phyloP scores from a whole-genome alignment of 1,139 yeast species.

The Diutina siamensis region DNA sequence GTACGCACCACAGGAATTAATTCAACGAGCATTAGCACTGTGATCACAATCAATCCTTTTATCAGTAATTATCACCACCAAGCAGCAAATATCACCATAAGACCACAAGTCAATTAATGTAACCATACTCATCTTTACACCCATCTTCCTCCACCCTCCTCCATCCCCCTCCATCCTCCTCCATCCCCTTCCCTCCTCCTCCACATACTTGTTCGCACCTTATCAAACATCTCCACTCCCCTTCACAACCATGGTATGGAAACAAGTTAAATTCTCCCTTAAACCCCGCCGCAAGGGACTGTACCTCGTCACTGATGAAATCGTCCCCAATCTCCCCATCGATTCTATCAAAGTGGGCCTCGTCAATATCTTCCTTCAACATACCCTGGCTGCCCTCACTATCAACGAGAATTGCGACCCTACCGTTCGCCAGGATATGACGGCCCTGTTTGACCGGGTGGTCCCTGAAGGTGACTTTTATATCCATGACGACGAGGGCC shows the following conservation, averaged over 20 bases:
- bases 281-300: constrained; percentile 54
- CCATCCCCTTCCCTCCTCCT: no score
- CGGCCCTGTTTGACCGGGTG: constrained; percentile 45
- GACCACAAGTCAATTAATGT: no score
- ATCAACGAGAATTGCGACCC: constrained; percentile 75
- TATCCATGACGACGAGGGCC: constrained; percentile 63
- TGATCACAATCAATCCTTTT: no score
- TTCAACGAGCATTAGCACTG: no score
- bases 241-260: constrained; percentile 26
- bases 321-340: constrained; percentile 39
- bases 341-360: constrained; percentile 50
- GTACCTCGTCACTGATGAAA: constrained; percentile 61
- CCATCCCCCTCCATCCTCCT: no score
- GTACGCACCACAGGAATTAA: no score
- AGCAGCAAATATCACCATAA: no score
- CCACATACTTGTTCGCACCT: no score
- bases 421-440: constrained; percentile 63
- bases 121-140: no score
- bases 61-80: no score
- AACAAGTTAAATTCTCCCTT: constrained; percentile 45
- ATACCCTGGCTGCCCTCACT: constrained; percentile 68
- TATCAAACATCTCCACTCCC: no score
- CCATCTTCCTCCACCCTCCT: no score
- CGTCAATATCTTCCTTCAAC: constrained; percentile 58
- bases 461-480: constrained; percentile 63